Conservation (phyloP, 768 basidiomycete genomes). For the Gloeophyllum trabeum region DNA sequence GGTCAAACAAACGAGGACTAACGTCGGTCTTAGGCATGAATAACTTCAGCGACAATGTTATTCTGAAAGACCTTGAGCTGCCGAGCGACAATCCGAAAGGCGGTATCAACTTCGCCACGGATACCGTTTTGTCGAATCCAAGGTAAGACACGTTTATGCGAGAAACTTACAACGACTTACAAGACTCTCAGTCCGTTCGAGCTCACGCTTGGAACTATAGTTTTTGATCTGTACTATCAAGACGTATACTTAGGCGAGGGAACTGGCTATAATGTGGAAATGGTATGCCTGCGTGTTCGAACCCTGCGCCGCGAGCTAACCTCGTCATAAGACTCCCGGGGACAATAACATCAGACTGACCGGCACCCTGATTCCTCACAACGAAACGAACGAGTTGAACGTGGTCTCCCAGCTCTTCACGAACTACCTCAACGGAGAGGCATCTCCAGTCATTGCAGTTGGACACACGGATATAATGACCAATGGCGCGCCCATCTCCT, state of each 20-base stretch:
- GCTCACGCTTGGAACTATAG: conserved; percentile 56
- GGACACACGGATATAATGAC: conserved; percentile 47
- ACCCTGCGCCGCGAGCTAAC: neutral
- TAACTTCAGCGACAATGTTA: conserved; percentile 46
- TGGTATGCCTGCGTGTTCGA: conserved; percentile 19
- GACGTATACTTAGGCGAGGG: conserved; percentile 46
- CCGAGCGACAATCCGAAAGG: conserved; percentile 57
- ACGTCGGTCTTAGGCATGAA: conserved; percentile 57
- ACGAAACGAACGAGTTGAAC: conserved; percentile 28
- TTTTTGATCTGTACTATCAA: conserved; percentile 50
- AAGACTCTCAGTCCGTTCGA: conserved; percentile 43
- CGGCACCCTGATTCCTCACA: conserved; percentile 47
- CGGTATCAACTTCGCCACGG: conserved; percentile 54
- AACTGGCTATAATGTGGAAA: conserved; percentile 33
- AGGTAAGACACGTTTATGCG: conserved; percentile 25
- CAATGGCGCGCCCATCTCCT: conserved; percentile 47
- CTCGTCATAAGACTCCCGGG: conserved; percentile 30
- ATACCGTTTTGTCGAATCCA: conserved; percentile 43
- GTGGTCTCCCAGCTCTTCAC: conserved; percentile 56
- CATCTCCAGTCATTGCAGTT: conserved; percentile 44
- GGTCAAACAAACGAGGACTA: conserved; percentile 3
- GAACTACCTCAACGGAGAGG: conserved; percentile 55
- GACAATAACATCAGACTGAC: conserved; percentile 45
- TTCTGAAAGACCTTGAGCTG: conserved; percentile 45
- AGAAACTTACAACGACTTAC: conserved; percentile 1